Conservation (phyloP, 2,329 filamentous ascomycete species). For the Fusarium sublunatum region DNA sequence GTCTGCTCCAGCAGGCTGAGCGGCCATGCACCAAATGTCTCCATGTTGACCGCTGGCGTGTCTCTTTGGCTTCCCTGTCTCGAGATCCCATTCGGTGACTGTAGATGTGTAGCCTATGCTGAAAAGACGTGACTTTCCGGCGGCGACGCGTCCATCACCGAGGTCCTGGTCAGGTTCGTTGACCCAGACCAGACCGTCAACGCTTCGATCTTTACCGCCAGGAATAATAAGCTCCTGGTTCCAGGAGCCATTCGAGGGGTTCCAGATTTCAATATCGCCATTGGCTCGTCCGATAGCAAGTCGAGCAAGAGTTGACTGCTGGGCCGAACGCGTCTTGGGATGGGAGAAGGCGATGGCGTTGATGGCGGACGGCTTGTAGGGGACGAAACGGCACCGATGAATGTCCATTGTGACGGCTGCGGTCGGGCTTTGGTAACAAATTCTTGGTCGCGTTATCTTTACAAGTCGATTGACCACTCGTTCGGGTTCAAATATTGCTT, state of each 20-base stretch:
- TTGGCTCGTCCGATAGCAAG: constrained; percentile 93
- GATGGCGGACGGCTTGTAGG: constrained; percentile 90
- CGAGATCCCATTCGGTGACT: constrained; percentile 95
- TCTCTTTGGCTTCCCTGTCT: constrained; percentile 78
- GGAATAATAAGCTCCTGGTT: constrained; percentile 88
- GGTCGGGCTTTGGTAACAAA: constrained; percentile 12
- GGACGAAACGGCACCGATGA: constrained; percentile 95
- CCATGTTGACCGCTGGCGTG: constrained; percentile 93
- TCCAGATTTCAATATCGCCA: constrained; percentile 98
- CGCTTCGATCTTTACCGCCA: constrained; percentile 85
- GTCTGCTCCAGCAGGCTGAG: constrained; percentile 71
- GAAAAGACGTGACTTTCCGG: constrained; percentile 86
- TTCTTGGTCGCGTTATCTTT: constrained; percentile 16
- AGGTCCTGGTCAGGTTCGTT: constrained; percentile 82
- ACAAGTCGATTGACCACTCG: constrained; percentile 3
- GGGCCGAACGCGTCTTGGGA: constrained; percentile 62
- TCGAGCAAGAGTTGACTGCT: constrained; percentile 68
- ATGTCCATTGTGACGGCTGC: constrained; percentile 77
- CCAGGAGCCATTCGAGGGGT: constrained; percentile 84
- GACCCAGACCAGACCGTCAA: constrained; percentile 92
- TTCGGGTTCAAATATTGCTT: background rate
- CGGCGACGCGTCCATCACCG: constrained; percentile 68
- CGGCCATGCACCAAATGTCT: constrained; percentile 96
- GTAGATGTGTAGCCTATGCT: constrained; percentile 94
- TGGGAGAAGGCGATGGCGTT: constrained; percentile 96